Evolutionary conservation across 1,284 basidiomycete species (phyloP).

Genomic region (Austroboletus rostrupii): DNA sequence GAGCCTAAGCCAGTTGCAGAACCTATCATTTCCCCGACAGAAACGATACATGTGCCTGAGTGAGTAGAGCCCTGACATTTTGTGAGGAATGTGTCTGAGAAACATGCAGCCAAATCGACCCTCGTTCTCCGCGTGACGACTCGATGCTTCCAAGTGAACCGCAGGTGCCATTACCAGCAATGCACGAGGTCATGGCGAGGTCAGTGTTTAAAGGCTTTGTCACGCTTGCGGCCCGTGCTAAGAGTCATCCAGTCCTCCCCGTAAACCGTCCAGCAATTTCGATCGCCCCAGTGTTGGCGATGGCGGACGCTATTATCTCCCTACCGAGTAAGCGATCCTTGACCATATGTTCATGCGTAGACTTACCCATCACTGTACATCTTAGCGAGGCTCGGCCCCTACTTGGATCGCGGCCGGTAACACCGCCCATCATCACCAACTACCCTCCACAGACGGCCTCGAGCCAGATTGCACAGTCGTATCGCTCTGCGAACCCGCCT

Average conservation of each 20-base stretch:
- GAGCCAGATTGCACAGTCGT: constrained; percentile 22
- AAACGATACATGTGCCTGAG: constrained; percentile 28
- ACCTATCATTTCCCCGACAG: constrained; percentile 21
- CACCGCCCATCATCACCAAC: constrained; percentile 28
- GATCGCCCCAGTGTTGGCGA: constrained; percentile 17
- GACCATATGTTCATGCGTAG: background rate
- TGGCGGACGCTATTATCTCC: constrained; percentile 9
- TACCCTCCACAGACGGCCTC: constrained; percentile 20
- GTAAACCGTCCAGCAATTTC: constrained; percentile 26
- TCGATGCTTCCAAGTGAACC: constrained; percentile 25
- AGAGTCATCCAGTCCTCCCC: constrained; percentile 16
- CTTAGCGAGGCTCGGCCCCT: constrained; percentile 37
- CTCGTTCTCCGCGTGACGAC: constrained; percentile 35
- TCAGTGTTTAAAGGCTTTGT: constrained; percentile 14
- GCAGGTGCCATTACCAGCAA: constrained; percentile 35
- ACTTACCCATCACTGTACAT: constrained; percentile 4
- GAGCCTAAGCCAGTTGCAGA: constrained; percentile 29
- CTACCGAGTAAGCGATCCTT: constrained; percentile 19
- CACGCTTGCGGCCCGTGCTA: background rate
- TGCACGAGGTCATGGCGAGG: constrained; percentile 35
- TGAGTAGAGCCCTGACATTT: constrained; percentile 11
- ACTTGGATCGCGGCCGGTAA: constrained; percentile 29
- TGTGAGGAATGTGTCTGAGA: constrained; percentile 4
- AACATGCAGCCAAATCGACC: constrained; percentile 25
- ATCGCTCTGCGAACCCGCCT: constrained; percentile 14